Evolutionary conservation across 108 stramenopile species (phyloP), one percentile per base, ranked within the genome.

Genomic region (Poteriospumella lacustris): DNA sequence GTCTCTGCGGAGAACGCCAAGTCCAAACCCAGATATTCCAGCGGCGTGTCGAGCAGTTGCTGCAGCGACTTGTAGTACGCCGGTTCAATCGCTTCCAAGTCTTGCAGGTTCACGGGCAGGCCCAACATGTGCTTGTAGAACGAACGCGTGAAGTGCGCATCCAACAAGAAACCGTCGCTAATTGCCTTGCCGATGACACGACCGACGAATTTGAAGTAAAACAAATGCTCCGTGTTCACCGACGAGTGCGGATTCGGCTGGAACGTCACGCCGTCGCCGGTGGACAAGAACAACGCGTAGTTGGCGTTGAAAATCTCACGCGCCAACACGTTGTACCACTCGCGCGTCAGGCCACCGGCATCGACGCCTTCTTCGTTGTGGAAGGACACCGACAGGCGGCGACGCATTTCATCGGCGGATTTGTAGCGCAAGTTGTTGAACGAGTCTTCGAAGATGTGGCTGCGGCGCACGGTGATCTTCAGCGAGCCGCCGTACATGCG

Each of bases 191-290:
- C 70, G 19, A 73, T 5, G 24, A 73, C 24, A 29, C 70, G 43
- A 29, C 70, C 70, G 12, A 73, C 42, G 47, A 73, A 73, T 42
- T 73, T 73, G 47, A 73, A 73, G 42, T 73, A 73, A 42, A 34
- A 3, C 42, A 73, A 73, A 56, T 73, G 70, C 5, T 44, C 43
- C 3, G 43, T n/a, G 42, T 73, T 73, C 9, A 56, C 42, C 5
- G 5, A 44, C 5, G n/a, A 29, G 9, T 52, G 70, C 9, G 70
- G 41, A 42, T 73, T 73, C 24, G 70, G 70, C 33, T 73, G 70
- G 42, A 34, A 73, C 26, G 33, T 5, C 19, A 68, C 64, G 15
- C 40, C 40, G 64, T 68, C 64, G 15, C 40, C 38, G 12, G 64
- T 68, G 34, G 36, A 56, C 19, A 56, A 19, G 24, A 73, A 73